Evolutionary conservation across 768 basidiomycete genomes (phyloP).

Genomic region (Leccinum fibrillosum): DNA sequence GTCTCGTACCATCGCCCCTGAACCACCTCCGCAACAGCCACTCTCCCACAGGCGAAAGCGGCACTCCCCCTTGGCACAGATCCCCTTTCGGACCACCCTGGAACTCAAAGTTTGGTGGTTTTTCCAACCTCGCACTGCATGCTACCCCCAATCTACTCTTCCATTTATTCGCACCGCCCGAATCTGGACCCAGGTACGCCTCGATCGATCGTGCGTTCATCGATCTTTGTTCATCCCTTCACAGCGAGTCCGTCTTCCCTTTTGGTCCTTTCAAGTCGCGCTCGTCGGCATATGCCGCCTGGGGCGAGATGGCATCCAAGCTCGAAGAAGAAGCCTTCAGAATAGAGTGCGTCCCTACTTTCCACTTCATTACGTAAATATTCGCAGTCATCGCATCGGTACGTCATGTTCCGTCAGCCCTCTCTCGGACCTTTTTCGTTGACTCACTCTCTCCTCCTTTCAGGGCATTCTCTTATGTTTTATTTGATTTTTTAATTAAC

Average conservation of each 20-base stretch:
- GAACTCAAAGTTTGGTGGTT: slow-evolving; percentile 32
- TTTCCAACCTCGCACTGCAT: slow-evolving; percentile 50
- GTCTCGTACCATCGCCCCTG: slow-evolving; percentile 20
- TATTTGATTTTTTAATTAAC: slow-evolving; percentile 27
- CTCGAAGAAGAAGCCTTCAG: slow-evolving; percentile 72
- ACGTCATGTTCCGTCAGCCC: slow-evolving; percentile 16
- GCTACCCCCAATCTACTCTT: slow-evolving; percentile 66
- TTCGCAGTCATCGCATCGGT: slow-evolving; percentile 17
- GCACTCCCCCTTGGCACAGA: slow-evolving; percentile 28
- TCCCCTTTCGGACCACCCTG: slow-evolving; percentile 25
- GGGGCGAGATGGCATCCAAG: slow-evolving; percentile 73
- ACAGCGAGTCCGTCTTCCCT: slow-evolving; percentile 38
- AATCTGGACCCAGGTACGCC: slow-evolving; percentile 44
- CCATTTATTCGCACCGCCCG: slow-evolving; percentile 76
- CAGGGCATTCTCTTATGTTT: slow-evolving; percentile 19
- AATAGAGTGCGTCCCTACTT: slow-evolving; percentile 68
- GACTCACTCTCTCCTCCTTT: slow-evolving; percentile 11
- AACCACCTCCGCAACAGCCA: slow-evolving; percentile 29
- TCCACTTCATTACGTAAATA: slow-evolving; percentile 31
- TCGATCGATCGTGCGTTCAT: slow-evolving; percentile 14
- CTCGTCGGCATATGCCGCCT: slow-evolving; percentile 55
- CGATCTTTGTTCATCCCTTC: slow-evolving; percentile 18
- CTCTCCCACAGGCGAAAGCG: slow-evolving; percentile 26
- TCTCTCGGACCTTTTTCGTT: neutral
- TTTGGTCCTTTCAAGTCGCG: slow-evolving; percentile 32